A percentile compares a stretch with the other conserved stretches of the same genome.
Conservation (phyloP, 345 rosid species). For the Tarenaya hassleriana region DNA sequence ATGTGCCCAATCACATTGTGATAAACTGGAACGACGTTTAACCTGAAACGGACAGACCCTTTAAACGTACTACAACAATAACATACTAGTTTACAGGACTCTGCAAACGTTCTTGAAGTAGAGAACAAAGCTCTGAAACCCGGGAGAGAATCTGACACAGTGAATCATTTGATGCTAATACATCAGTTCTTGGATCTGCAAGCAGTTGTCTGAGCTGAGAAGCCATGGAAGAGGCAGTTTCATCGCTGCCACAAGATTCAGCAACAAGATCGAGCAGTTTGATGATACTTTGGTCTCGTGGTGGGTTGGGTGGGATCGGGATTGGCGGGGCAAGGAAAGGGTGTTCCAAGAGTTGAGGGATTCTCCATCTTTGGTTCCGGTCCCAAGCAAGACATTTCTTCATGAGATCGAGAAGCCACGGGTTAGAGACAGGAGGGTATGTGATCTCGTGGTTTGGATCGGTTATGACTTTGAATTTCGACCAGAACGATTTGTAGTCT, state of each 20-base stretch:
- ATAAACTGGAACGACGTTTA: no score
- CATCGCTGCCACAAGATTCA: constrained; percentile 41
- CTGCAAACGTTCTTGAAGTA: constrained; percentile 46
- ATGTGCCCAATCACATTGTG: no score
- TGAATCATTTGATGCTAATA: constrained; percentile 31
- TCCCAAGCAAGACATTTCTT: constrained; percentile 97
- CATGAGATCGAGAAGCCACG: constrained; percentile 93
- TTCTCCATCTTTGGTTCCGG: constrained; percentile 85
- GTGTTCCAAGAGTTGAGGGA: constrained; percentile 85
- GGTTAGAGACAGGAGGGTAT: constrained; percentile 61
- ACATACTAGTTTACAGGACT: no score
- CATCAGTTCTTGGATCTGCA: constrained; percentile 32
- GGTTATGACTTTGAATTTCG: constrained; percentile 95
- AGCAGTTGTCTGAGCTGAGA: constrained; percentile 44
- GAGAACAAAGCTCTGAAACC: constrained; percentile 52
- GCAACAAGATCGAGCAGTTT: constrained; percentile 48
- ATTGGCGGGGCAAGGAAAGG: constrained; percentile 88
- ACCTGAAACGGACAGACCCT: no score
- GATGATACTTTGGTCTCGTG: constrained; percentile 35
- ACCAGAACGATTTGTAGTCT: constrained; percentile 91
- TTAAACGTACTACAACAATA: no score
- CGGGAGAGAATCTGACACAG: constrained; percentile 42
- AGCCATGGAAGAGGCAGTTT: constrained; percentile 35
- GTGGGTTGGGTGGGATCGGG: no score
- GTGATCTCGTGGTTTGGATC: constrained; percentile 77